Conservation (phyloP, 768 basidiomycete genomes). For the Panaeolus papilionaceus region DNA sequence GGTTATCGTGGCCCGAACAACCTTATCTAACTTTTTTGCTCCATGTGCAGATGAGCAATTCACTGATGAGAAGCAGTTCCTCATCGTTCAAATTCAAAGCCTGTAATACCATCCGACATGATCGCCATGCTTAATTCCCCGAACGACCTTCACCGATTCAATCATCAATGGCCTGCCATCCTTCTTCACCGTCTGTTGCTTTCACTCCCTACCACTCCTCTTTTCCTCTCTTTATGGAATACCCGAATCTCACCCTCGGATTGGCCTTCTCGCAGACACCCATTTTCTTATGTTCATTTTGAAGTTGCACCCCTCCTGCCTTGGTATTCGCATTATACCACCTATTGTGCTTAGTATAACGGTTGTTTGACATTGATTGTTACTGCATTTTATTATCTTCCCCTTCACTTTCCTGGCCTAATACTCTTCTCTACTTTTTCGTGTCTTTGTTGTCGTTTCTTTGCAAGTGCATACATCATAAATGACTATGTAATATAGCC, state of each 20-base stretch:
- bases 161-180: not conserved
- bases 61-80: conserved; percentile 96
- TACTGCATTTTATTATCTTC: not conserved
- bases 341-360: not conserved
- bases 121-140: conserved; percentile 4
- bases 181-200: not conserved
- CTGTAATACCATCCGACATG: conserved; percentile 47
- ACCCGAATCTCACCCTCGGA: not conserved
- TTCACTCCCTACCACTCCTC: not conserved
- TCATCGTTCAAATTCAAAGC: conserved; percentile 89
- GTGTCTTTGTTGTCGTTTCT: not conserved
- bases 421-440: not conserved
- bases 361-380: not conserved
- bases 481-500: conserved; percentile 4
- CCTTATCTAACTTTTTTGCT: not conserved
- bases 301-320: not conserved
- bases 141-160: not conserved
- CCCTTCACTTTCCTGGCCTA: not conserved
- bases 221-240: not conserved
- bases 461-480: not conserved
- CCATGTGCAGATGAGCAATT: conserved; percentile 87
- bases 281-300: not conserved
- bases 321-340: conserved; percentile 10
- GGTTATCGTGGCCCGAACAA: not conserved
- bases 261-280: not conserved